Conservation (phyloP, 495 filamentous ascomycete genomes). For the Penicillium coffeae region DNA sequence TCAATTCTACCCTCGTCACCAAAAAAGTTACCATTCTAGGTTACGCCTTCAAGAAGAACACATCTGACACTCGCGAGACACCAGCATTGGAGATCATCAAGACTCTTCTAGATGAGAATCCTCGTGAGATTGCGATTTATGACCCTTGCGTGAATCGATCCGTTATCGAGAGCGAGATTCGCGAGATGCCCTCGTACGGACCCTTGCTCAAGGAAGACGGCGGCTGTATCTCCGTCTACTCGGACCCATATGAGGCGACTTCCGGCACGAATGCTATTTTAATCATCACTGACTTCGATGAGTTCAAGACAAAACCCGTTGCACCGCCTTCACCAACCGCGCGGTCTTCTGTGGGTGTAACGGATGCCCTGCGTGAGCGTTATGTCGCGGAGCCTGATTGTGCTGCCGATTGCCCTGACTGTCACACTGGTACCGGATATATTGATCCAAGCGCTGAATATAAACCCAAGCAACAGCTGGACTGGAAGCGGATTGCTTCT, state of each 20-base stretch:
- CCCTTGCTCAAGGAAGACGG: slow-evolving; percentile 8
- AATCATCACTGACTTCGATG: slow-evolving; percentile 30
- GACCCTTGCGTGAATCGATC: slow-evolving; percentile 58
- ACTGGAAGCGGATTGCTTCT: slow-evolving; percentile 45
- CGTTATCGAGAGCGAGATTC: slow-evolving; percentile 34
- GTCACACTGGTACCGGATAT: slow-evolving; percentile 11
- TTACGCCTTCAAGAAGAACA: slow-evolving; percentile 76
- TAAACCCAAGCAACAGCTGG: slow-evolving; percentile 25
- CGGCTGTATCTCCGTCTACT: slow-evolving; percentile 24
- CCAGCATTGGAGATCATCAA: slow-evolving; percentile 63
- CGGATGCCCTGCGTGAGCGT: background rate
- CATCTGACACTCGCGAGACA: slow-evolving; percentile 67
- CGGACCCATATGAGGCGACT: slow-evolving; percentile 35
- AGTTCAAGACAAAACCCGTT: slow-evolving; percentile 14
- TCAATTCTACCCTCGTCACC: slow-evolving; percentile 61
- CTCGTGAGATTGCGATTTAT: slow-evolving; percentile 58
- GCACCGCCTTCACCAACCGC: background rate
- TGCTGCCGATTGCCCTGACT: slow-evolving; percentile 22
- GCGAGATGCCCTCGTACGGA: slow-evolving; percentile 2
- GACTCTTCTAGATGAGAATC: slow-evolving; percentile 56
- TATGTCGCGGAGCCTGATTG: slow-evolving; percentile 17
- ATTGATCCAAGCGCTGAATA: background rate
- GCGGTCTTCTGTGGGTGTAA: background rate
- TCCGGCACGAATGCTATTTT: slow-evolving; percentile 27
- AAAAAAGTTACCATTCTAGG: slow-evolving; percentile 72